phyloP scores from a whole-genome alignment of 164 flowering plant species.

The Akebia trifoliata region DNA sequence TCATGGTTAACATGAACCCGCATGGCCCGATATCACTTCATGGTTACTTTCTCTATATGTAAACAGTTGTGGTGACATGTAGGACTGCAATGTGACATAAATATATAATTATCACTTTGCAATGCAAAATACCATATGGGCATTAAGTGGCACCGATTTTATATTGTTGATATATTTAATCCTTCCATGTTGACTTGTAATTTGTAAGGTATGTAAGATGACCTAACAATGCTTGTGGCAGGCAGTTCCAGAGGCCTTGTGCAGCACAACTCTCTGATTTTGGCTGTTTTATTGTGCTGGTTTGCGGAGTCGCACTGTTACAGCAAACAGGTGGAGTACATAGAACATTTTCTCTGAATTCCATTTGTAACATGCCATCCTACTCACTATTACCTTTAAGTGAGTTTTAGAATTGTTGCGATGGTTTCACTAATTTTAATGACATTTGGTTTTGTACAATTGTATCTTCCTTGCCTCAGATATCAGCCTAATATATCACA shows the following conservation, averaged over 20 bases:
- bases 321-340: constrained; percentile 60
- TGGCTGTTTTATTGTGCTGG: constrained; percentile 71
- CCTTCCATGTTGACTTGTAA: constrained; percentile 1
- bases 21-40: too few relatives aligned
- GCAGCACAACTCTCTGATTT: constrained; percentile 84
- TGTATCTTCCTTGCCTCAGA: constrained; percentile 41
- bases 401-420: neutral
- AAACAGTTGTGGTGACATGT: too few relatives aligned
- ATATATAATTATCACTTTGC: too few relatives aligned
- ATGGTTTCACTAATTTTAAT: constrained; percentile 2
- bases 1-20: too few relatives aligned
- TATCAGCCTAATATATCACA: constrained; percentile 97
- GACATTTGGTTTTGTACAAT: neutral
- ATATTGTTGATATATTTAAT: neutral
- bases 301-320: constrained; percentile 62
- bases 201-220: constrained; percentile 28
- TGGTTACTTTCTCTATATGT: too few relatives aligned
- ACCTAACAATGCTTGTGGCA: constrained; percentile 56
- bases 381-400: neutral
- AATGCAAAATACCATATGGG: too few relatives aligned
- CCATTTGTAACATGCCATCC: neutral
- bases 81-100: too few relatives aligned
- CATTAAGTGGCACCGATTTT: too few relatives aligned
- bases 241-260: constrained; percentile 85
- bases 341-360: neutral